phyloP scores from a whole-genome alignment of 768 basidiomycete species.

The Calocera viscosa region DNA sequence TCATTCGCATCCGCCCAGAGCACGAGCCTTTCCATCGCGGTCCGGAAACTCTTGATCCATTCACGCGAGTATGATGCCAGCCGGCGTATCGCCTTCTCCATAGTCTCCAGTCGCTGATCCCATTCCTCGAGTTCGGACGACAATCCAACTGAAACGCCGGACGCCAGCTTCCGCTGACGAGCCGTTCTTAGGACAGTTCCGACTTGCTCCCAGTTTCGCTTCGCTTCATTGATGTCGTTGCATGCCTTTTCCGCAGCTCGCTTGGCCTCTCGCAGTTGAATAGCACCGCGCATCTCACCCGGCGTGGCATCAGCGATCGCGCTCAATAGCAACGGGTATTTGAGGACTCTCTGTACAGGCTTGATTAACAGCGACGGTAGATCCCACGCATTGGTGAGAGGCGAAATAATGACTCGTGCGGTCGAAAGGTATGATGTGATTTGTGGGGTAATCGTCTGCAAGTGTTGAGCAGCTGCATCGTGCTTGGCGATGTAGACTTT shows the following conservation, averaged over 20 bases:
- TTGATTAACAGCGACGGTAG: constrained; percentile 90
- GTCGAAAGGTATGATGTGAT: constrained; percentile 54
- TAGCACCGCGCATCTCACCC: constrained; percentile 39
- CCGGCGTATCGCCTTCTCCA: not conserved
- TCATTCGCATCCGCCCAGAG: constrained; percentile 3
- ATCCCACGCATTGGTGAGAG: constrained; percentile 81
- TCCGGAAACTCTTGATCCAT: not conserved
- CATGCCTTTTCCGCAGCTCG: constrained; percentile 59
- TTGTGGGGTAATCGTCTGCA: constrained; percentile 42
- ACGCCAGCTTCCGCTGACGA: constrained; percentile 27
- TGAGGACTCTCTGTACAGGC: constrained; percentile 89
- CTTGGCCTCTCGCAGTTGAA: constrained; percentile 41
- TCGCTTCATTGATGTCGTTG: constrained; percentile 62
- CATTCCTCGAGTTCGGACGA: not conserved
- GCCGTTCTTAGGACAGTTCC: constrained; percentile 54
- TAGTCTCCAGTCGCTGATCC: not conserved
- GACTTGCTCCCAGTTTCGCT: constrained; percentile 47
- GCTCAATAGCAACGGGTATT: constrained; percentile 76
- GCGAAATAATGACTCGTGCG: constrained; percentile 52
- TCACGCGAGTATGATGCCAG: not conserved
- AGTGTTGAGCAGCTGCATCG: constrained; percentile 57
- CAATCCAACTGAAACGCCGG: not conserved
- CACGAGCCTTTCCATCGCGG: not conserved
- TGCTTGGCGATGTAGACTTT: constrained; percentile 73
- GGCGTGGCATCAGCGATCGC: constrained; percentile 61